A percentile compares a stretch with the other conserved stretches of the same genome.
phyloP scores from a whole-genome alignment of 2,329 filamentous ascomycete genomes.

The Helotiales sp. region DNA sequence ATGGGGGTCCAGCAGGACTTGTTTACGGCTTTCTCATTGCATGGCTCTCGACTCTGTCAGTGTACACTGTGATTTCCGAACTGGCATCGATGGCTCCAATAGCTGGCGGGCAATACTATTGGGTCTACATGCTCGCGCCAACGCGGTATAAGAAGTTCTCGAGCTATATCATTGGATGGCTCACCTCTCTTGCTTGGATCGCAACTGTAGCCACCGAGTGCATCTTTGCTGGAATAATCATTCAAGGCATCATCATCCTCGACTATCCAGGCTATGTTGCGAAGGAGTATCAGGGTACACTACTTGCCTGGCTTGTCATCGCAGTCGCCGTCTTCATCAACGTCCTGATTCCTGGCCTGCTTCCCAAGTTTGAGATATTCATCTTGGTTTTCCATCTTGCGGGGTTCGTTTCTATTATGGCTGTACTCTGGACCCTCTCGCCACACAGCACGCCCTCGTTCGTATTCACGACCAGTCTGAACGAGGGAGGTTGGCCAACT shows the following conservation, averaged over 20 bases:
- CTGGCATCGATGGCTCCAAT: constrained; percentile 41
- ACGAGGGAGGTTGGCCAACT: constrained; percentile 45
- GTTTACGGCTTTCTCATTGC: constrained; percentile 52
- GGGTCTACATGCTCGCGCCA: constrained; percentile 55
- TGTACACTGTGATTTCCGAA: constrained; percentile 43
- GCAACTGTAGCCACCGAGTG: constrained; percentile 68
- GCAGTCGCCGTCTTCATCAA: constrained; percentile 51
- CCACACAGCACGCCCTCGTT: constrained; percentile 32
- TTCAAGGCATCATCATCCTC: constrained; percentile 46
- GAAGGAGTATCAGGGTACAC: constrained; percentile 48
- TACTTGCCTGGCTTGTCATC: constrained; percentile 50
- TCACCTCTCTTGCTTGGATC: constrained; percentile 69
- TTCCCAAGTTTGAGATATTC: constrained; percentile 51
- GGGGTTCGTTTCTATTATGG: constrained; percentile 37
- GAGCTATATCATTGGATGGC: constrained; percentile 54
- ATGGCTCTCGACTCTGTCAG: constrained; percentile 46
- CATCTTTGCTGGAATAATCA: constrained; percentile 50
- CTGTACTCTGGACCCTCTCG: constrained; percentile 34
- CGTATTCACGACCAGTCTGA: constrained; percentile 44
- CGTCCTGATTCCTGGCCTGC: constrained; percentile 43
- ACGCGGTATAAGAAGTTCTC: constrained; percentile 49
- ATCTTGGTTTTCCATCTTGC: constrained; percentile 48
- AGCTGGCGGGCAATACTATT: constrained; percentile 59
- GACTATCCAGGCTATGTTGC: constrained; percentile 41
- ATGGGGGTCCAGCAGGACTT: constrained; percentile 53